A percentile compares a stretch with the other conserved stretches of the same genome.
Conservation (phyloP, 495 filamentous ascomycete species). For the Neurospora sp. region DNA sequence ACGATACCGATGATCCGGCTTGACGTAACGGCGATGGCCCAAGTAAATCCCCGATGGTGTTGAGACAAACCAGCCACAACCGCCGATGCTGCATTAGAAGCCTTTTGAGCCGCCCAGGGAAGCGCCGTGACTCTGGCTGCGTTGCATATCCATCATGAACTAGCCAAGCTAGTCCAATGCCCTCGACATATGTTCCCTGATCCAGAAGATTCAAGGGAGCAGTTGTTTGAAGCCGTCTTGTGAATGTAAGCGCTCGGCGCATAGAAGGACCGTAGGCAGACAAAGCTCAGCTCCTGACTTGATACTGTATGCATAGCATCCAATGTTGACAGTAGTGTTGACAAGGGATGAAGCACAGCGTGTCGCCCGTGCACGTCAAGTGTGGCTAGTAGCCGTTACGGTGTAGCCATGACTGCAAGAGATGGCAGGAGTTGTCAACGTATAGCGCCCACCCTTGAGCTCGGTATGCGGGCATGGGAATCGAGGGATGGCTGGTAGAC, state of each 20-base stretch:
- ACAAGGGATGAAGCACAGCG: not conserved
- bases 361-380: not conserved
- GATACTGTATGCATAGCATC: not conserved
- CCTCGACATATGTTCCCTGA: not conserved
- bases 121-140: not conserved
- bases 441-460: not conserved
- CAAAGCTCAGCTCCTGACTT: not conserved
- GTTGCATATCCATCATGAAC: constrained; percentile 1
- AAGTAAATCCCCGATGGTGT: constrained; percentile 10
- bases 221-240: not conserved
- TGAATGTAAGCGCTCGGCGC: not conserved
- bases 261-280: not conserved
- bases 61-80: constrained; percentile 11
- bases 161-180: not conserved
- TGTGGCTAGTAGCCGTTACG: not conserved
- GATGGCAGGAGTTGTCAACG: not conserved
- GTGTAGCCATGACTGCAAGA: not conserved
- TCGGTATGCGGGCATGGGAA: not conserved
- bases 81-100: not conserved
- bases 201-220: not conserved
- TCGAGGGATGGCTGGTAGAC: not conserved
- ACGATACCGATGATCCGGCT: constrained; percentile 1
- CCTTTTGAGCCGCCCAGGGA: not conserved
- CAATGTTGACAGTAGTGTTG: not conserved
- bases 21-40: constrained; percentile 15